These are phyloP conservation scores for Trichomonas vaginalis DNA, from an alignment of 208 protist species.

Conservation along the genomic window DNA sequence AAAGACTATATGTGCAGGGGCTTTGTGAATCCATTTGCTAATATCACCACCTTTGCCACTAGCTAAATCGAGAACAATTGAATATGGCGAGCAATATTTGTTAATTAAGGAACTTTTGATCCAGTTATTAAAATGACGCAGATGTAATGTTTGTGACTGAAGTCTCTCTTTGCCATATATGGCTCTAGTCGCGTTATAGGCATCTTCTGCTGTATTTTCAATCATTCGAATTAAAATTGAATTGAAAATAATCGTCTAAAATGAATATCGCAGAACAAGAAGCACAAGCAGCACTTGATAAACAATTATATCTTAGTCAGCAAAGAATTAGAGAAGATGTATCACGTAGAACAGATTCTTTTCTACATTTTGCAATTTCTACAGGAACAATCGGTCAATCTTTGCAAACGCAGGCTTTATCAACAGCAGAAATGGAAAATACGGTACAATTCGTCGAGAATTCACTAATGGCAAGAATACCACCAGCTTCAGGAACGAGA, in stretches of 20 bases:
- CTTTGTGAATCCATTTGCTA: background rate
- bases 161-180: background rate
- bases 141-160: background rate
- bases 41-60: slow-evolving; percentile 15
- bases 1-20: background rate
- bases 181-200: background rate
- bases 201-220: background rate
- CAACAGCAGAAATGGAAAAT: background rate
- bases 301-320: background rate
- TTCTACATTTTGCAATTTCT: background rate
- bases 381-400: background rate
- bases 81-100: background rate
- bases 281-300: background rate
- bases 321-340: background rate
- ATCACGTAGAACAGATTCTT: background rate
- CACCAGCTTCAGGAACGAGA: background rate
- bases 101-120: background rate
- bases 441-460: background rate
- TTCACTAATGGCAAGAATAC: background rate
- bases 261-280: background rate
- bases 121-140: slow-evolving; percentile 10
- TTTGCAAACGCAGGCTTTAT: background rate
- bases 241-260: background rate
- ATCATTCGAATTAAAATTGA: background rate
- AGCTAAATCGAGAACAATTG: background rate